Evolutionary conservation across 139 green algal genomes (phyloP).

Genomic region (Desmodesmus armatus): DNA sequence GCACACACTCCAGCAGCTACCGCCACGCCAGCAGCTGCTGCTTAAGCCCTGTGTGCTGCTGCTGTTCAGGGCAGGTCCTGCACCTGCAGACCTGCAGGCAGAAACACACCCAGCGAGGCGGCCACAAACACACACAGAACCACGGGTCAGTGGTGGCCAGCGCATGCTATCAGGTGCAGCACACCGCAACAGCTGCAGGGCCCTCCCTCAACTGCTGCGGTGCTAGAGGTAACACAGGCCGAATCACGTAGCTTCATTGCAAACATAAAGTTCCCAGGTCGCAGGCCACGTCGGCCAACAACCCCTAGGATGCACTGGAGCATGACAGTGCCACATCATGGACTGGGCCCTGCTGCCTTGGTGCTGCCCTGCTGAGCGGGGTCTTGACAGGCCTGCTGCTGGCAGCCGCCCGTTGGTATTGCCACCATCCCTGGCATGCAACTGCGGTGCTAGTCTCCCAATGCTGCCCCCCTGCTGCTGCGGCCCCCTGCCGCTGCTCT

Average conservation of each 20-base stretch:
- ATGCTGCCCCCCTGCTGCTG: neutral
- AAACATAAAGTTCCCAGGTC: neutral
- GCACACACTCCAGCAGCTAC: neutral
- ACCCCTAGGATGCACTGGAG: neutral
- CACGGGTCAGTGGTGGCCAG: neutral
- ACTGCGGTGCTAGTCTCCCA: neutral
- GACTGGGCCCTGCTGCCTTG: neutral
- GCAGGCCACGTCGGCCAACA: neutral
- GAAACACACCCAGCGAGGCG: neutral
- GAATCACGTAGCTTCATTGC: neutral
- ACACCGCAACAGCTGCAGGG: too few species aligned
- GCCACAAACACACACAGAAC: neutral
- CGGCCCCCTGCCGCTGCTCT: neutral
- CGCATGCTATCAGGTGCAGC: too few species aligned
- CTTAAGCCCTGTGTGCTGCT: neutral
- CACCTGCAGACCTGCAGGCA: constrained; percentile 34
- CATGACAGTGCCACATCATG: neutral
- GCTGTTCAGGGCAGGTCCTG: constrained; percentile 27
- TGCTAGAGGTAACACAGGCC: neutral
- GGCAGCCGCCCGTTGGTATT: neutral
- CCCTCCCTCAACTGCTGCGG: neutral
- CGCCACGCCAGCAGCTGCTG: neutral
- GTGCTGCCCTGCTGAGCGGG: neutral
- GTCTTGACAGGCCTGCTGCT: neutral
- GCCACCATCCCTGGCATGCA: too few species aligned